Percentiles rank a stretch among this genome's conserved stretches.
Conservation (phyloP, 768 basidiomycete species). For the Agrocybe pediades region DNA sequence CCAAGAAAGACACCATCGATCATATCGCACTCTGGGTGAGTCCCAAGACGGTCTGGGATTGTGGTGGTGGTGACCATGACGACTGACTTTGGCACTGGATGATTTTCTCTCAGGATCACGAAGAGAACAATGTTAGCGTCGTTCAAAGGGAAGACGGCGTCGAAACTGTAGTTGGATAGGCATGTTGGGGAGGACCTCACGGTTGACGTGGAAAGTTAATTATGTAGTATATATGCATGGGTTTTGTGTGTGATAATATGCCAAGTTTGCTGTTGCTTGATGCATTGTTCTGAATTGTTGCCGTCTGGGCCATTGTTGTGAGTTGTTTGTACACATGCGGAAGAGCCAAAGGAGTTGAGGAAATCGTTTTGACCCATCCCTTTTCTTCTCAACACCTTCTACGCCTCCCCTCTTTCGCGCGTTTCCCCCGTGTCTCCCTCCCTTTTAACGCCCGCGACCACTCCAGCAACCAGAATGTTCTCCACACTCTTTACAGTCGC, state of each 20-base stretch:
- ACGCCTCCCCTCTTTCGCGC: slow-evolving; percentile 27
- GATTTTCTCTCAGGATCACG: slow-evolving; percentile 48
- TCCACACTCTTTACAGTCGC: slow-evolving; percentile 75
- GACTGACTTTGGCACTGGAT: slow-evolving; percentile 18
- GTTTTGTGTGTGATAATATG: slow-evolving; percentile 1
- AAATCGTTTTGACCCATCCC: slow-evolving; percentile 16
- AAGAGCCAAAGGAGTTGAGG: slow-evolving; percentile 7
- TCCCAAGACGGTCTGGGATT: slow-evolving; percentile 12
- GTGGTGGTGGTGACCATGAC: slow-evolving; percentile 38
- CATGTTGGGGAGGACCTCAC: slow-evolving; percentile 1
- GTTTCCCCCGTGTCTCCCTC: slow-evolving; percentile 25
- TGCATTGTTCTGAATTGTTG: slow-evolving; percentile 10
- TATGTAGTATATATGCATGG: slow-evolving; percentile 18
- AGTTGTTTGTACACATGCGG: slow-evolving; percentile 7
- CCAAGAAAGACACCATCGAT: slow-evolving; percentile 59
- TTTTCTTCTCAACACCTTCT: slow-evolving; percentile 25
- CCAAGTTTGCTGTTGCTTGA: slow-evolving; percentile 13
- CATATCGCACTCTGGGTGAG: slow-evolving; percentile 78
- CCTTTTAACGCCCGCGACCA: slow-evolving; percentile 28
- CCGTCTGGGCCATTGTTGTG: slow-evolving; percentile 11
- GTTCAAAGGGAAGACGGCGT: slow-evolving; percentile 32
- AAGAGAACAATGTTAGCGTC: slow-evolving; percentile 68
- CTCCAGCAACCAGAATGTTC: slow-evolving; percentile 59
- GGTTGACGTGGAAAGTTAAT: background rate
- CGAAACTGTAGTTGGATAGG: slow-evolving; percentile 16